Evolutionary conservation across 495 filamentous ascomycete genomes (phyloP).

Genomic region (Aspergillus steynii): DNA sequence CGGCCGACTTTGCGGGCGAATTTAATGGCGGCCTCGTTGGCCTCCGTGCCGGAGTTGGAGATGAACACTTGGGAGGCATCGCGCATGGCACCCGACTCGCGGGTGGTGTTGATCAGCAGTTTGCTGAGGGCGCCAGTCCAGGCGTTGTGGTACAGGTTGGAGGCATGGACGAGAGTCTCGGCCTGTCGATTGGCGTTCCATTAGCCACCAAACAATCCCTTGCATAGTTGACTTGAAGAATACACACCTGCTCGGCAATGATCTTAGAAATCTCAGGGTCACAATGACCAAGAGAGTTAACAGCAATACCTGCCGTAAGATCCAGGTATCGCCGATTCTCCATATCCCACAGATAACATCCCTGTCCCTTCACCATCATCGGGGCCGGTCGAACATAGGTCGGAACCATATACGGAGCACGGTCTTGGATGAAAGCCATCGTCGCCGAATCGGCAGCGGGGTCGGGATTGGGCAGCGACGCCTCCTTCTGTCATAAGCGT

Average conservation of each 20-base stretch:
- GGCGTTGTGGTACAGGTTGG: conserved; percentile 93
- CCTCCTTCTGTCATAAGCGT: conserved; percentile 52
- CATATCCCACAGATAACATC: conserved; percentile 85
- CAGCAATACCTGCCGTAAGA: conserved; percentile 93
- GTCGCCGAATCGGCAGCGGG: conserved; percentile 76
- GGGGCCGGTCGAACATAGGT: conserved; percentile 92
- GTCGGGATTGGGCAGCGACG: conserved; percentile 70
- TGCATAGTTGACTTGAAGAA: background rate
- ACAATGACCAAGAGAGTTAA: conserved; percentile 88
- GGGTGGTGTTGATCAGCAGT: conserved; percentile 77
- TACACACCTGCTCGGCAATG: conserved; percentile 69
- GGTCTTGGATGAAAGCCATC: conserved; percentile 67
- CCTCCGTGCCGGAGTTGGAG: conserved; percentile 92
- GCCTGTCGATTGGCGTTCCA: conserved; percentile 43
- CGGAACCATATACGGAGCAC: conserved; percentile 84
- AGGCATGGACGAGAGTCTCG: conserved; percentile 79
- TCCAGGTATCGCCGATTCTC: conserved; percentile 89
- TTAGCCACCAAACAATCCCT: background rate
- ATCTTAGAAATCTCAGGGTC: conserved; percentile 70
- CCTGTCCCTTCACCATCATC: conserved; percentile 83
- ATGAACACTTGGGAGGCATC: conserved; percentile 82
- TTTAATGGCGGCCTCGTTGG: conserved; percentile 97
- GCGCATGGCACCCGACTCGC: conserved; percentile 74
- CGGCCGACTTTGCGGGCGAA: conserved; percentile 91
- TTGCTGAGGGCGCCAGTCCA: conserved; percentile 88